These are phyloP conservation scores for Chimonanthus praecox DNA, from an alignment of 164 flowering plant species.

Conservation along the genomic window DNA sequence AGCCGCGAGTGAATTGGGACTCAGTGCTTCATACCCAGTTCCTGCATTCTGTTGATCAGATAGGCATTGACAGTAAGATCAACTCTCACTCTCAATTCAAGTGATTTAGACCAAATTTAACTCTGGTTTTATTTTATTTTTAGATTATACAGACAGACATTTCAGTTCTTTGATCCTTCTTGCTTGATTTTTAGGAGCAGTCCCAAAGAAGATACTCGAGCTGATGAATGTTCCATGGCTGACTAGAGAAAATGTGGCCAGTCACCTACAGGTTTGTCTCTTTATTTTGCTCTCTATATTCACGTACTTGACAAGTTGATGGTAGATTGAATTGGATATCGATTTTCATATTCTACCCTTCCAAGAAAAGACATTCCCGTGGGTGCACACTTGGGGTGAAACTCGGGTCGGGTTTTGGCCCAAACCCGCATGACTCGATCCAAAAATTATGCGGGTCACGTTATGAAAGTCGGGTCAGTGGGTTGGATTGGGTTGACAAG, in stretches of 20 bases:
- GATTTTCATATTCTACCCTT: neutral
- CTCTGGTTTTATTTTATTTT: neutral
- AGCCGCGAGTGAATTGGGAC: neutral
- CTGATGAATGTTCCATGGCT: slow-evolving; percentile 89
- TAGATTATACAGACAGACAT: neutral
- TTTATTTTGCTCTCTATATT: neutral
- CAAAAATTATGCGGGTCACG: no score
- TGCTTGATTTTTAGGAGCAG: slow-evolving; percentile 47
- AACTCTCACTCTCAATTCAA: neutral
- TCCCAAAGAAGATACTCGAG: slow-evolving; percentile 91
- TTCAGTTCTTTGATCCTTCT: neutral
- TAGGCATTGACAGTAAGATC: neutral
- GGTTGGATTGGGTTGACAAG: no score
- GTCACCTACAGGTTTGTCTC: slow-evolving; percentile 84
- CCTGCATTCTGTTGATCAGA: neutral
- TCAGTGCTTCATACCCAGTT: neutral
- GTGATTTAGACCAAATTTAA: neutral
- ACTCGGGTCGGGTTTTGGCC: no score
- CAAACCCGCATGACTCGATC: no score
- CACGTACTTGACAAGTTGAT: neutral
- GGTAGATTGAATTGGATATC: neutral
- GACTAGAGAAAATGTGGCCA: slow-evolving; percentile 94
- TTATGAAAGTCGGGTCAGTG: no score
- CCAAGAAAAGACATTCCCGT: no score
- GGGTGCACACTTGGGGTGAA: no score